These are phyloP conservation scores for Mycena olivaceomarginata DNA, from an alignment of 768 basidiomycete species.

Conservation along the genomic window DNA sequence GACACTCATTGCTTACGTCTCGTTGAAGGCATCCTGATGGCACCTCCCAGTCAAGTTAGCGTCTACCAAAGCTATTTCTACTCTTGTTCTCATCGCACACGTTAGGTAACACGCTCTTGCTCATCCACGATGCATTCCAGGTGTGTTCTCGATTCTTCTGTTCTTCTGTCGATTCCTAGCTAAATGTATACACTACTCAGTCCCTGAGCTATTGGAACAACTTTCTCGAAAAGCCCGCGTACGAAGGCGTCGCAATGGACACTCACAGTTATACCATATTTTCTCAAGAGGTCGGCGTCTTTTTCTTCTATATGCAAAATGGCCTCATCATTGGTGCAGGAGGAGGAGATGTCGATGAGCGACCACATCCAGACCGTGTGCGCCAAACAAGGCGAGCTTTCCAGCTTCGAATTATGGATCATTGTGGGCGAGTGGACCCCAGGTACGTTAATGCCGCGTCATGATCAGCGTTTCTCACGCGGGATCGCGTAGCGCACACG, in stretches of 20 bases:
- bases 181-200: slow-evolving; percentile 2
- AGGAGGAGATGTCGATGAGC: slow-evolving; percentile 27
- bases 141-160: slow-evolving; percentile 3
- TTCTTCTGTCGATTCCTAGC: neutral
- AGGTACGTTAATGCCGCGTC: slow-evolving; percentile 7
- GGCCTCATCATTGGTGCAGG: slow-evolving; percentile 2
- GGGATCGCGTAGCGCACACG: slow-evolving; percentile 67
- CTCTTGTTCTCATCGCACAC: slow-evolving; percentile 11
- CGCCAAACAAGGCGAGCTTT: slow-evolving; percentile 7
- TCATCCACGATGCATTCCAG: slow-evolving; percentile 43
- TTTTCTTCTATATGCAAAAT: too few species aligned
- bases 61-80: neutral
- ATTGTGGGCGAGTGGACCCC: slow-evolving; percentile 85
- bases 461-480: neutral
- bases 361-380: slow-evolving; percentile 40
- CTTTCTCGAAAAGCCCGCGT: slow-evolving; percentile 14
- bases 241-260: slow-evolving; percentile 38
- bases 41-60: slow-evolving; percentile 64
- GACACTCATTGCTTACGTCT: neutral
- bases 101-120: slow-evolving; percentile 28
- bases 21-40: slow-evolving; percentile 52
- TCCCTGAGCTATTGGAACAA: slow-evolving; percentile 33
- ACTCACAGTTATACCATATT: slow-evolving; percentile 42
- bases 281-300: slow-evolving; percentile 8
- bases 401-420: slow-evolving; percentile 33